These are phyloP conservation scores for Kazachstania bromeliacearum DNA, from an alignment of 805 yeast genomes.

Conservation along the genomic window DNA sequence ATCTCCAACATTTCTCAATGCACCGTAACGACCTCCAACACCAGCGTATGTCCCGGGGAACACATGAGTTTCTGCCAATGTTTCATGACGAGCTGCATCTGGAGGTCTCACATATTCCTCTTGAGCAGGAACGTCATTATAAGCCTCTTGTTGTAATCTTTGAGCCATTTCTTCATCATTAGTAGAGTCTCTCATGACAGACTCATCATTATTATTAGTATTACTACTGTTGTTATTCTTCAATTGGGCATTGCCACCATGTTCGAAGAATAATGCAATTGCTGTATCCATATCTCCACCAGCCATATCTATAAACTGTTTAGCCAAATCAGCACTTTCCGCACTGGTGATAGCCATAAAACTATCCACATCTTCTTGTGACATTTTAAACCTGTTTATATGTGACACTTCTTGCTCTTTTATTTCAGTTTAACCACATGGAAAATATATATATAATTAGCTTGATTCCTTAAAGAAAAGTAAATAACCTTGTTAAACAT, in stretches of 20 bases:
- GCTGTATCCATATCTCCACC: constrained; percentile 76
- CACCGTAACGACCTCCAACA: constrained; percentile 29
- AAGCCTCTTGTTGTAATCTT: constrained; percentile 55
- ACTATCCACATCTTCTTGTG: constrained; percentile 39
- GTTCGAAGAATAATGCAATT: constrained; percentile 72
- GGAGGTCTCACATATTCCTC: constrained; percentile 57
- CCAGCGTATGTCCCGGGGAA: constrained; percentile 33
- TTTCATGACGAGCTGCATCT: constrained; percentile 59
- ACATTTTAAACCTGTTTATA: too few relatives aligned
- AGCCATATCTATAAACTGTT: constrained; percentile 68
- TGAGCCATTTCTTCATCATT: constrained; percentile 52
- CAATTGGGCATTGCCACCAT: constrained; percentile 32
- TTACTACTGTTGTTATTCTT: constrained; percentile 5
- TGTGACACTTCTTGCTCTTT: too few relatives aligned
- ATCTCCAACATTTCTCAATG: constrained; percentile 17
- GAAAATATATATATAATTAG: too few relatives aligned
- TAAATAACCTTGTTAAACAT: too few relatives aligned
- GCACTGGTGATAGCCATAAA: constrained; percentile 81
- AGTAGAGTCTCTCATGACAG: too few relatives aligned
- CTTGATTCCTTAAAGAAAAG: too few relatives aligned
- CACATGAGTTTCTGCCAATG: constrained; percentile 39
- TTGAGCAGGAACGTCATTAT: constrained; percentile 21
- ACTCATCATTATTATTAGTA: too few relatives aligned
- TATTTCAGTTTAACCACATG: too few relatives aligned
- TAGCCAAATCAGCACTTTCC: constrained; percentile 56